Percentiles rank a stretch among this genome's conserved stretches.
Conservation (phyloP, 345 rosid species). For the Carallia brachiata region DNA sequence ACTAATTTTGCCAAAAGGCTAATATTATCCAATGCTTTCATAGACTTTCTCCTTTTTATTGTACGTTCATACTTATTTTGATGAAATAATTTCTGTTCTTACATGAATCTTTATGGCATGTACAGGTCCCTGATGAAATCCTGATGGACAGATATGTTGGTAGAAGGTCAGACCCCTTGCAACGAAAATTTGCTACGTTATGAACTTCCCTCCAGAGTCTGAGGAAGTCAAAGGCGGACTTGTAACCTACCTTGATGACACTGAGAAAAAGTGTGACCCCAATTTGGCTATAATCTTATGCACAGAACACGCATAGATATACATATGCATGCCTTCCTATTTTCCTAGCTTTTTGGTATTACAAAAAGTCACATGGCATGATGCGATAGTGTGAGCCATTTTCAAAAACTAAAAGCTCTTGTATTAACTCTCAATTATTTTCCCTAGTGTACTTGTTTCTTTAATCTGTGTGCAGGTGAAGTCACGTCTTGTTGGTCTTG, state of each 20-base stretch:
- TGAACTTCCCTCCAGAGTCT: slow-evolving; percentile 63
- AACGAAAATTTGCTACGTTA: slow-evolving; percentile 72
- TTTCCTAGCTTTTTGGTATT: background rate
- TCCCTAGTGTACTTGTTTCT: background rate
- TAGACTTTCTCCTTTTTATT: no score
- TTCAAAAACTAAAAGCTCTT: background rate
- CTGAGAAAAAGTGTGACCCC: slow-evolving; percentile 59
- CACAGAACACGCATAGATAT: background rate
- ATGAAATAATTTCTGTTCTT: background rate
- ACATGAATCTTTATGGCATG: slow-evolving; percentile 20
- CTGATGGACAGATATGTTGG: slow-evolving; percentile 88
- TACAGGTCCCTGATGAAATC: slow-evolving; percentile 93
- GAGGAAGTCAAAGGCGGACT: slow-evolving; percentile 69
- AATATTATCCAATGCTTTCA: no score
- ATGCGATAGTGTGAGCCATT: background rate
- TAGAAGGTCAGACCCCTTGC: slow-evolving; percentile 75
- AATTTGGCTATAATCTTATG: background rate
- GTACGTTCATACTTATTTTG: no score
- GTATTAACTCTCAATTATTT: no score
- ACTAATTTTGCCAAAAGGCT: no score
- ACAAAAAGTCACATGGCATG: no score
- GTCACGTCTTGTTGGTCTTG: slow-evolving; percentile 65
- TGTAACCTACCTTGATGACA: slow-evolving; percentile 78
- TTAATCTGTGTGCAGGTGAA: slow-evolving; percentile 46
- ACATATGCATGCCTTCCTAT: background rate